Base-by-base conservation (phyloP, 352 stramenopile species). In the Globisporangium okanoganense region DNA sequence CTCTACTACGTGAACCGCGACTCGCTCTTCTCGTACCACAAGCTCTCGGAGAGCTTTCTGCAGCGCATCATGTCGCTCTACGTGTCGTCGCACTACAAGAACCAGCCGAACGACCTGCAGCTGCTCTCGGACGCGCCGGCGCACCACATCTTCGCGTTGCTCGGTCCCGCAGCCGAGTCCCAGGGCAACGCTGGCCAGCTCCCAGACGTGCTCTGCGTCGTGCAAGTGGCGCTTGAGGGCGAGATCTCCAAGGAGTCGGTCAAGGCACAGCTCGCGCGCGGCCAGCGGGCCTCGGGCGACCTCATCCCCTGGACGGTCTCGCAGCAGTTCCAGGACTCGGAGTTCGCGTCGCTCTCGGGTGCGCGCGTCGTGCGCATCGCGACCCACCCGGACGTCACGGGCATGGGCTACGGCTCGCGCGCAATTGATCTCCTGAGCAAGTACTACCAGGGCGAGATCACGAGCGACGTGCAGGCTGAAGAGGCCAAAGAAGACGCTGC, bases 71-170 rank as follows among this genome's bases (percentile, higher is more conserved):
- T 97, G 92, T 75, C 88, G 33, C 81, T 99, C 8, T 99, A 99
- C 70, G 98, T 98, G 47, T 95, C 95, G 47, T 98, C 97, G 29
- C 98, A 99, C 80, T 99, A 99, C 91, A 99, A 99, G 73, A 99
- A 99, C 78, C 94, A 97, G 66, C 98, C 98, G 13, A 99, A 99
- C 73, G 98, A 99, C 79, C 77, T 99, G 47, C 97, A 99, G 82
- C 82, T 99, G 70, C 82, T 99, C 5, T 98, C 91, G 29, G 98
- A 99, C 75, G 97, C 97, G 14, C 98, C 98, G 1, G 95, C 97
- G 12, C 98, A 99, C 70, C 90, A 97, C 62, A 85, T 99, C 12
- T 99, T 99, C 75, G 97, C 98, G 27, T 82, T 99, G 5, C 75
- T 99, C 5, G 97, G 96, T 2, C 98, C 98, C 5, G 86, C 82